Base-by-base conservation (phyloP, 495 filamentous ascomycete genomes). In the Aspergillus steynii region DNA sequence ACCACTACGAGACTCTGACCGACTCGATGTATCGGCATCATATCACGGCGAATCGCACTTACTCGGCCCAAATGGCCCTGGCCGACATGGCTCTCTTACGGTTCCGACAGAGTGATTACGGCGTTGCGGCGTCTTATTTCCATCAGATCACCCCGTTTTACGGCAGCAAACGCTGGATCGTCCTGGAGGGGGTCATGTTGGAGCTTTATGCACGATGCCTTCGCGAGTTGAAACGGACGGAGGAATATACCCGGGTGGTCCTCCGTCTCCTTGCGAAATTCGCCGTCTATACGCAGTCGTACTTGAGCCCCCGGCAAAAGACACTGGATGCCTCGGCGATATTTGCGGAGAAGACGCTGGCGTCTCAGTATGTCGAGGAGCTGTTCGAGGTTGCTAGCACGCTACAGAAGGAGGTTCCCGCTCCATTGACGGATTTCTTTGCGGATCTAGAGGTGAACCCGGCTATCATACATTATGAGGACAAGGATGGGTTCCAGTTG, bases 71-170 rank as follows among this genome's bases (percentile, higher is more conserved):
- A 62, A 81, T 85, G 34, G 86, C 87, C 50, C 85, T 93, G 72
- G 89, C 91, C 15, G 95, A 99, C 71, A 83, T 98, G 29, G 95
- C 95, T 5, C 81, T 91, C 10, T 76, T 96, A 55, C 90, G 92
- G 74, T 96, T 88, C 77, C 85, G 79, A 61, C 86, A 78, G 56
- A 68, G 59, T 49, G 90, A 97, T 62, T 94, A 87, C 71, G 80
- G 70, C 10, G 82, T 85, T 12, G 93, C 94, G 12, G 88, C 91
- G 2, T 85, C 82, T 3, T 93, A 91, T 67, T 93, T 98, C 70
- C 85, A 88, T 66, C 82, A 86, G n/a, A 84, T 93, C 58, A 88
- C 90, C 7, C 88, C 91, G 2, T 90, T 91, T 65, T 97, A 95
- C 68, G 89, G 87, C 0, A 88, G 88, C 53, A 86, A 84, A 63